Evolutionary conservation across 1,139 yeast species (phyloP).

Genomic region (Hyphopichia khmerensis): DNA sequence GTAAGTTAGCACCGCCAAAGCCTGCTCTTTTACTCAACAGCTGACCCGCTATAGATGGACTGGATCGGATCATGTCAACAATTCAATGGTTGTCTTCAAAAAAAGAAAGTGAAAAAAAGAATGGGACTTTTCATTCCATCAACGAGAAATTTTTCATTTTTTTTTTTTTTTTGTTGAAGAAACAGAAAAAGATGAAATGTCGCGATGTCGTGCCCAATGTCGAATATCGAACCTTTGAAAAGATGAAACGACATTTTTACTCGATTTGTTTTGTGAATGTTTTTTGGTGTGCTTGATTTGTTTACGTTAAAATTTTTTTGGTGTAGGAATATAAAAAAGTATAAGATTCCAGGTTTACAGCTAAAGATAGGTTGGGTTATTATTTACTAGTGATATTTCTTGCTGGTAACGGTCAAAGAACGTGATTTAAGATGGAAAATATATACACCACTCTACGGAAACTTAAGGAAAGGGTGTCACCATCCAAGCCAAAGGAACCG

Average conservation of each 20-base stretch:
- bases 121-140: neutral
- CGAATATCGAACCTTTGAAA: too few species aligned
- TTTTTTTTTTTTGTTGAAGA: too few species aligned
- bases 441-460: slow-evolving; percentile 15
- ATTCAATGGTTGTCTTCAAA: neutral
- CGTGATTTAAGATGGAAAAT: slow-evolving; percentile 12
- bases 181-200: slow-evolving; percentile 1
- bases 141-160: slow-evolving; percentile 4
- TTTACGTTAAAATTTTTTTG: too few species aligned
- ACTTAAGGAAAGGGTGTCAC: slow-evolving; percentile 12
- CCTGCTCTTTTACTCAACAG: neutral
- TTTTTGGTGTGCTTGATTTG: too few species aligned
- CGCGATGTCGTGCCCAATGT: slow-evolving; percentile 1
- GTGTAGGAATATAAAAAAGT: too few species aligned
- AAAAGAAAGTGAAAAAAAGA: neutral
- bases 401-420: too few species aligned
- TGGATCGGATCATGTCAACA: neutral
- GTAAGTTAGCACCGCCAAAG: slow-evolving; percentile 4
- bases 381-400: too few species aligned
- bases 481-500: slow-evolving; percentile 4
- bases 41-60: neutral
- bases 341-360: too few species aligned
- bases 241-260: slow-evolving; percentile 3
- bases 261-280: too few species aligned
- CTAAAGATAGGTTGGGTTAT: too few species aligned